phyloP scores from a whole-genome alignment of 225 moss, liverwort and hornwort species.

The Takakia lepidozioides region DNA sequence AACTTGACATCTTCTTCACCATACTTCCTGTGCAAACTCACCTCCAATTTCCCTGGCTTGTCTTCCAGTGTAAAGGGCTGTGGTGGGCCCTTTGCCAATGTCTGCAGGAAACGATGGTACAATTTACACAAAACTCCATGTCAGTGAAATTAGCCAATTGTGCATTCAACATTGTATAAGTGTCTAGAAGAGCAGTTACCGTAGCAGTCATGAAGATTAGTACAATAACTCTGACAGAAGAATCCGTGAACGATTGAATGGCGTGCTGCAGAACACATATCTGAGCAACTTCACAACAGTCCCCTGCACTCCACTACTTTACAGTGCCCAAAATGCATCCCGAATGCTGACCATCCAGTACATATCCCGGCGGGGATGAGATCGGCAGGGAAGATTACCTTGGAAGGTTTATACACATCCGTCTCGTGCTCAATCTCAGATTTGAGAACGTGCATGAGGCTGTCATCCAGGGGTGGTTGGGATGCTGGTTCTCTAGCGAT shows the following conservation, averaged over 20 bases:
- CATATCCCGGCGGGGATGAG: background rate
- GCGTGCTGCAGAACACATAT: background rate
- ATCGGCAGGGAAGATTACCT: conserved; percentile 12
- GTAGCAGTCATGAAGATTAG: too few relatives aligned
- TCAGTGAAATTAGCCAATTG: background rate
- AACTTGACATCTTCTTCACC: conserved; percentile 45
- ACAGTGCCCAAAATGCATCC: too few relatives aligned
- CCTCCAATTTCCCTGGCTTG: conserved; percentile 54
- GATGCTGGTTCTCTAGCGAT: too few relatives aligned
- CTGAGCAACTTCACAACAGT: background rate
- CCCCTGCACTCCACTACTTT: too few relatives aligned
- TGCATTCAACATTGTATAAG: background rate
- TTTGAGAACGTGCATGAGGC: conserved; percentile 35
- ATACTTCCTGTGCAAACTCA: conserved; percentile 37
- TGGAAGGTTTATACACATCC: conserved; percentile 30
- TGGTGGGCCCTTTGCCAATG: conserved; percentile 45
- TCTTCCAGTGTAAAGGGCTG: conserved; percentile 49
- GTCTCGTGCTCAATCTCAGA: conserved; percentile 39
- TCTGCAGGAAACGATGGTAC: conserved; percentile 10
- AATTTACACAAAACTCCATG: background rate
- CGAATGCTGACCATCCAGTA: too few relatives aligned
- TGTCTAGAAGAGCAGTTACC: too few relatives aligned
- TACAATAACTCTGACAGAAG: too few relatives aligned
- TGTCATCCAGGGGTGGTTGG: conserved; percentile 20
- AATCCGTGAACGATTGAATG: too few relatives aligned